A percentile compares a stretch with the other conserved stretches of the same genome.
phyloP scores from a whole-genome alignment of 345 rosid genomes.

The Heritiera littoralis region DNA sequence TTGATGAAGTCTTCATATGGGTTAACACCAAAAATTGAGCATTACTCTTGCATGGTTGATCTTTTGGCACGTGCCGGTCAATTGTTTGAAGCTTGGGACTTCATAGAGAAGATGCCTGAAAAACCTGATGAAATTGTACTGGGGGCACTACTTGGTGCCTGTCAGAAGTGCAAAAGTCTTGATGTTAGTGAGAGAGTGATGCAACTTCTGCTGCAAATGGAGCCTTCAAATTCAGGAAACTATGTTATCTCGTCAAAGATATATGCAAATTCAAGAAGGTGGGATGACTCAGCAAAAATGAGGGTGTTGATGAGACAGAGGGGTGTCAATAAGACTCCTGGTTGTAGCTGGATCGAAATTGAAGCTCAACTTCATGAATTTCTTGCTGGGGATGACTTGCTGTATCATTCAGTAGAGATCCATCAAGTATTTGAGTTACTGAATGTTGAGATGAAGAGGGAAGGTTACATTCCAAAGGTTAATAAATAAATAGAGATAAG shows the following conservation, averaged over 20 bases:
- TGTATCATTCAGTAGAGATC: slow-evolving; percentile 32
- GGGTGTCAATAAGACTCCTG: slow-evolving; percentile 75
- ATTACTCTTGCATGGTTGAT: slow-evolving; percentile 87
- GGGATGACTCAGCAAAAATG: slow-evolving; percentile 77
- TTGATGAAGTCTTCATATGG: slow-evolving; percentile 66
- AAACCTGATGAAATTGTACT: slow-evolving; percentile 73
- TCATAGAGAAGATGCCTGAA: slow-evolving; percentile 71
- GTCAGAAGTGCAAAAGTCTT: slow-evolving; percentile 57
- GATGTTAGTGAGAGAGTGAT: slow-evolving; percentile 56
- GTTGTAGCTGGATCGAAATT: slow-evolving; percentile 87
- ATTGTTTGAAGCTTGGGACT: slow-evolving; percentile 79
- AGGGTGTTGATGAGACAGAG: slow-evolving; percentile 67
- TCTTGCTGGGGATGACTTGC: slow-evolving; percentile 57
- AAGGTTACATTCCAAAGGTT: slow-evolving; percentile 52
- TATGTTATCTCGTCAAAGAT: slow-evolving; percentile 79
- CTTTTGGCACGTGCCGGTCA: slow-evolving; percentile 78
- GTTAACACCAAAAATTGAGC: slow-evolving; percentile 77
- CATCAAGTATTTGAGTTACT: slow-evolving; percentile 43
- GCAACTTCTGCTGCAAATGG: slow-evolving; percentile 55
- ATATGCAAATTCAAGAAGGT: slow-evolving; percentile 64
- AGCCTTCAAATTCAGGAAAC: slow-evolving; percentile 76
- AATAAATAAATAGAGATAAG: slow-evolving; percentile 18
- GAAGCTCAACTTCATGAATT: slow-evolving; percentile 56
- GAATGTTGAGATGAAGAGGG: slow-evolving; percentile 65
- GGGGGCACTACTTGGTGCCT: slow-evolving; percentile 85